Evolutionary conservation across 192 early-diverging fungal species (phyloP).

Genomic region (Pecoramyces ruminantium): DNA sequence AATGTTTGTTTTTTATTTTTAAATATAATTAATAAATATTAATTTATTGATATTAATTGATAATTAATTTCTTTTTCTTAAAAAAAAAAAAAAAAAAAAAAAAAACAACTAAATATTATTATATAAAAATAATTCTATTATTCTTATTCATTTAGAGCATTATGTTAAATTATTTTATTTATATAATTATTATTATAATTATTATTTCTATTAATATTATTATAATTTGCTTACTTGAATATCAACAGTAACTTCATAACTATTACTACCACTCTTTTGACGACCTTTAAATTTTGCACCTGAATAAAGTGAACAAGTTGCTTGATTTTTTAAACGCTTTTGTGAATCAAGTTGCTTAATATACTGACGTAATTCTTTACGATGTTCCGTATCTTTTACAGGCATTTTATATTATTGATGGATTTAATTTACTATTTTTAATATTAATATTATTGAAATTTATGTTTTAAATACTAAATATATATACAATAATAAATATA

Average conservation of each 20-base stretch:
- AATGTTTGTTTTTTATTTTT: no score
- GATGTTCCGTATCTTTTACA: not conserved
- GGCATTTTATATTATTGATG: not conserved
- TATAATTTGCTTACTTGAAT: conserved; percentile 48
- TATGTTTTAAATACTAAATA: no score
- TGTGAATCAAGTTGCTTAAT: not conserved
- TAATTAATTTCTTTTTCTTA: no score
- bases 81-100: conserved; percentile 4
- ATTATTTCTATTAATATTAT: not conserved
- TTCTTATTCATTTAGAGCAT: no score
- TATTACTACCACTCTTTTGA: conserved; percentile 36
- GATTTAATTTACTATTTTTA: no score
- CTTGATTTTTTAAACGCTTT: not conserved
- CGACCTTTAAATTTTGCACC: conserved; percentile 31
- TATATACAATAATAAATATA: no score
- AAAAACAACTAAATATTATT: not conserved
- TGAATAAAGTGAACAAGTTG: not conserved
- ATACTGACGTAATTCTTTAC: not conserved
- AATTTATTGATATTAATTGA: no score
- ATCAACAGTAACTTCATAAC: conserved; percentile 51
- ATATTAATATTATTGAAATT: no score
- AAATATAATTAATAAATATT: no score
- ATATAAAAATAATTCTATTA: no score
- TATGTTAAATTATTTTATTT: no score
- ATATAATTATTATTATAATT: no score